Evolutionary conservation across 257 asterid genomes (phyloP), one percentile per base, ranked within the genome.

Genomic region (Solanum lycopersicoides): DNA sequence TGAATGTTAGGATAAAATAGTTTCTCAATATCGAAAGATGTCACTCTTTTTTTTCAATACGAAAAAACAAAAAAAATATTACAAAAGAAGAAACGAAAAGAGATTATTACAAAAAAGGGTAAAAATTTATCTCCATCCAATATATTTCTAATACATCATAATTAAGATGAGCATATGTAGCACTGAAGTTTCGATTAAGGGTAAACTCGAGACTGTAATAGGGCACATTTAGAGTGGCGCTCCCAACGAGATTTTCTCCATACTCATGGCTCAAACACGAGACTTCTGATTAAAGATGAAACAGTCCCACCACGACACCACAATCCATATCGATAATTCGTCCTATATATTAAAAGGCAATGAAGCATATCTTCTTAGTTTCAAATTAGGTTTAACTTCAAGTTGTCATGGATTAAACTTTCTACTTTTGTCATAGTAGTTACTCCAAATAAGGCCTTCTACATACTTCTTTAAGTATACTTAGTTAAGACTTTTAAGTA

Each of bases 241-340:
- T 53, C 21, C n/a, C 10, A 53, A 53, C 1, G 1, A 3, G 0
- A 53, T 53, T 53, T 53, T 53, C 63, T 53, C 9, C 9, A 50
- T 50, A 50, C 1, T 37, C 3, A 16, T 0, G 4, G 10, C 23
- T 16, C 10, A 16, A 53, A 53, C 0, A 1, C 0, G 0, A 53
- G 0, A 53, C 63, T 16, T 53, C 10, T 53, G 0, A 53, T 53
- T 53, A 53, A 53, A n/a, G 0, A 3, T 53, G 4, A 53, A 53
- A 0, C n/a, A 53, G 4, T 53, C 4, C 0, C 0, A 53, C 16
- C n/a, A 9, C 10, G 1, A 3, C n/a, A 18, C 1, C 63, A 53
- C 7, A 53, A 53, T 53, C 23, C 3, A 53, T 53, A 15, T 37
- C 2, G 8, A 37, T 50, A 50, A 50, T 50, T 3, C 4, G n/a